phyloP scores from a whole-genome alignment of 2,329 filamentous ascomycete genomes.

The Phyllosticta citribraziliensis region DNA sequence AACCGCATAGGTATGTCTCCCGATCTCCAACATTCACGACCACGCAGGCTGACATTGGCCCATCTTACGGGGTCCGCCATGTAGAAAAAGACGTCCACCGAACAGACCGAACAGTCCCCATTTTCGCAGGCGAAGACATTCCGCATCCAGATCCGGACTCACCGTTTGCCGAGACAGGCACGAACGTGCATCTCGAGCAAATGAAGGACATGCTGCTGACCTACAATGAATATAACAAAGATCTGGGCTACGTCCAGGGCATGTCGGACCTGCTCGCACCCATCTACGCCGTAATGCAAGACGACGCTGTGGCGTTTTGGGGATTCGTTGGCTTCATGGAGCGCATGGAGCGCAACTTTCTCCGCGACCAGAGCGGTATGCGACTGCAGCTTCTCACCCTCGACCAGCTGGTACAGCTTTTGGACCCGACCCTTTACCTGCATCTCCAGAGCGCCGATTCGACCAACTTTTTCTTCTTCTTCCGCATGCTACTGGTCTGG shows the following conservation, averaged over 20 bases:
- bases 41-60: slow-evolving; percentile 35
- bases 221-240: slow-evolving; percentile 95
- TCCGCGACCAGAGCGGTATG: slow-evolving; percentile 95
- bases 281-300: slow-evolving; percentile 94
- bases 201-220: slow-evolving; percentile 99
- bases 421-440: slow-evolving; percentile 88
- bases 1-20: slow-evolving; percentile 71
- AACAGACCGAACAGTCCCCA: slow-evolving; percentile 87
- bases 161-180: slow-evolving; percentile 84
- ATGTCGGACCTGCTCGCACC: slow-evolving; percentile 97
- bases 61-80: slow-evolving; percentile 44
- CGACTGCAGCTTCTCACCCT: slow-evolving; percentile 79
- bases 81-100: slow-evolving; percentile 97
- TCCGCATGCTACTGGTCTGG: slow-evolving; percentile 97
- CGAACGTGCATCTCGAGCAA: slow-evolving; percentile 95
- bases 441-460: slow-evolving; percentile 85
- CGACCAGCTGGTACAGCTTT: slow-evolving; percentile 89
- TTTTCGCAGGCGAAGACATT: slow-evolving; percentile 92
- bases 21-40: not conserved
- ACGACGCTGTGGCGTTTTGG: slow-evolving; percentile 96
- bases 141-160: slow-evolving; percentile 94
- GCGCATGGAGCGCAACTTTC: slow-evolving; percentile 93
- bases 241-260: slow-evolving; percentile 93
- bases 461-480: slow-evolving; percentile 99
- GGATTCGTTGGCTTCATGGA: slow-evolving; percentile 94